A percentile compares a stretch with the other conserved stretches of the same genome.
Conservation (phyloP, 208 protist species). For the Acanthamoeba healyi region DNA sequence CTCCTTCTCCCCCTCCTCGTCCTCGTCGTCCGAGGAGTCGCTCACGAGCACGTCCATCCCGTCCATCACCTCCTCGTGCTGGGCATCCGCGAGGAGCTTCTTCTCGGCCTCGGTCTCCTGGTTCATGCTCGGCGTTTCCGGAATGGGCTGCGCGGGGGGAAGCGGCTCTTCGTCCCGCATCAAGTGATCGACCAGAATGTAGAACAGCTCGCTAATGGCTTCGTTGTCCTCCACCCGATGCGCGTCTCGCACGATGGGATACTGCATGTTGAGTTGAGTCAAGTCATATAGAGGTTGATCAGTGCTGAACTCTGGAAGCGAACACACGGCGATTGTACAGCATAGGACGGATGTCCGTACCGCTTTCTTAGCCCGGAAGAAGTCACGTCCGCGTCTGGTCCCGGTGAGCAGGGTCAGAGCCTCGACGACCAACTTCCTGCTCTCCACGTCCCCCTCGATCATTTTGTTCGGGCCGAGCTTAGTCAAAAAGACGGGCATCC, state of each 20-base stretch:
- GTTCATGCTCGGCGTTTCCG: constrained; percentile 16
- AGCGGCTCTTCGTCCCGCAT: constrained; percentile 58
- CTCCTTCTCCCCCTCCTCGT: constrained; percentile 8
- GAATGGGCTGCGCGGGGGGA: not conserved
- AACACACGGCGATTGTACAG: too few species aligned
- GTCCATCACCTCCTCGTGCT: constrained; percentile 4
- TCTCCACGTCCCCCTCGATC: constrained; percentile 35
- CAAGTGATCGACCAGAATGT: constrained; percentile 29
- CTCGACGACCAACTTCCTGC: constrained; percentile 44
- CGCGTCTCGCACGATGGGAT: constrained; percentile 19
- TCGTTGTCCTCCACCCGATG: constrained; percentile 29
- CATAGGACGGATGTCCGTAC: too few species aligned
- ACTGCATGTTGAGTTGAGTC: too few species aligned
- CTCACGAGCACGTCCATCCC: constrained; percentile 33
- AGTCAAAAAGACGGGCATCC: constrained; percentile 42
- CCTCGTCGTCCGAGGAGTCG: constrained; percentile 29
- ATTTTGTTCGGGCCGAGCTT: constrained; percentile 28
- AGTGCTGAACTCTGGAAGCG: too few species aligned
- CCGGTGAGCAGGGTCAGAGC: constrained; percentile 20
- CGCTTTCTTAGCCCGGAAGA: constrained; percentile 65
- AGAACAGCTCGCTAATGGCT: constrained; percentile 10
- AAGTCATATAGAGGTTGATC: not conserved
- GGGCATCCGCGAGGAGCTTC: not conserved
- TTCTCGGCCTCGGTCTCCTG: not conserved
- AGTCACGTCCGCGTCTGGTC: constrained; percentile 1